phyloP scores from a whole-genome alignment of 441 rosid genomes.

The Populus hybrid region DNA sequence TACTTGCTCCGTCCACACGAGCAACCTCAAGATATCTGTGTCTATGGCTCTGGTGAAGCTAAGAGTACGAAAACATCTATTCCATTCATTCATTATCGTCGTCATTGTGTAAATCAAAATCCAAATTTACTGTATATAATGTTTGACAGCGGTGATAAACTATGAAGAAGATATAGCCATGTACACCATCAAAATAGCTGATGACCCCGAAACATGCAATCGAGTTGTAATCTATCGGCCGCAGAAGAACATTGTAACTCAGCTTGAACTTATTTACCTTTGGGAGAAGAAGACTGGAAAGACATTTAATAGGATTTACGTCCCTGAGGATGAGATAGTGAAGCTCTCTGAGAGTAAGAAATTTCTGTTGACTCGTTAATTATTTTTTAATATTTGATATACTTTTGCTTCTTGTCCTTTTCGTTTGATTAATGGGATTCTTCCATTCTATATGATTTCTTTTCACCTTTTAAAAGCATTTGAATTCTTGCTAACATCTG shows the following conservation, averaged over 20 bases:
- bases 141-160: conserved; percentile 26
- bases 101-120: no score
- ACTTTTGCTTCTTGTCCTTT: no score
- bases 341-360: conserved; percentile 30
- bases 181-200: conserved; percentile 34
- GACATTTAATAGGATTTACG: conserved; percentile 22
- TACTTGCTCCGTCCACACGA: conserved; percentile 34
- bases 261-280: conserved; percentile 30
- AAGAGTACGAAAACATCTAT: conserved; percentile 7
- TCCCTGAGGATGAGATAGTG: conserved; percentile 30
- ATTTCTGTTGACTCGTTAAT: background rate
- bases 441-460: no score
- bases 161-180: conserved; percentile 34
- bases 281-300: conserved; percentile 43
- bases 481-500: background rate
- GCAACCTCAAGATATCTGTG: background rate
- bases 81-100: no score
- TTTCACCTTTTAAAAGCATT: no score
- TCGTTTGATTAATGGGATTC: no score
- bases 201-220: conserved; percentile 32
- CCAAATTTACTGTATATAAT: background rate
- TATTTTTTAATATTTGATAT: no score
- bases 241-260: conserved; percentile 27
- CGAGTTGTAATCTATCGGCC: conserved; percentile 24
- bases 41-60: conserved; percentile 38